A percentile compares a stretch with the other conserved stretches of the same genome.
Evolutionary conservation across 1,284 basidiomycete species (phyloP).

Genomic region (Pseudozyma tsukubaensis): DNA sequence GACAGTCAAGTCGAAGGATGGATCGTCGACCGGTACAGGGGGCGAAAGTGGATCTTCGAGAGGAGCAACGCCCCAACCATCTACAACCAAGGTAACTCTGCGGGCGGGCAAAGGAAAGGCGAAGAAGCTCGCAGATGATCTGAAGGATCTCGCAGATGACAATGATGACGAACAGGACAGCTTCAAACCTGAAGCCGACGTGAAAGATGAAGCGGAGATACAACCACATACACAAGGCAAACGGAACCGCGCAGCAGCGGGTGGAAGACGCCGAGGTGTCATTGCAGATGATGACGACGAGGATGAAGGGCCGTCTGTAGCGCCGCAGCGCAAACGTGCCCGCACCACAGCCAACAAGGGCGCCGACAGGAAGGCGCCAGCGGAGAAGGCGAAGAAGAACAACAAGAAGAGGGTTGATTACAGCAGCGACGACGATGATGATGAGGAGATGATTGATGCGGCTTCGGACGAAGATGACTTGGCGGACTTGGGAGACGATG

Average conservation of each 20-base stretch:
- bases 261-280: conserved; percentile 11
- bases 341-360: too few species aligned
- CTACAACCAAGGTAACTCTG: conserved; percentile 19
- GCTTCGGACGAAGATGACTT: conserved; percentile 34
- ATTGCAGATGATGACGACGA: conserved; percentile 33
- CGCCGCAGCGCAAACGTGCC: conserved; percentile 29
- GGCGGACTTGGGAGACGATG: conserved; percentile 16
- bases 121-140: conserved; percentile 24
- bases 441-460: conserved; percentile 34
- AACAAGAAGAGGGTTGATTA: conserved; percentile 17
- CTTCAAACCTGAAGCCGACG: background rate
- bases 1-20: conserved; percentile 8
- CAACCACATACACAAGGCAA: conserved; percentile 15
- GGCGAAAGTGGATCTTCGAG: conserved; percentile 24
- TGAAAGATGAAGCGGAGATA: background rate
- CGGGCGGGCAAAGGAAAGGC: background rate
- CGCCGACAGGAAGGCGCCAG: background rate
- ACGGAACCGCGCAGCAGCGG: conserved; percentile 12
- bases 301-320: conserved; percentile 1
- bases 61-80: conserved; percentile 16
- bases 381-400: conserved; percentile 2
- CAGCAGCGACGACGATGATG: conserved; percentile 28
- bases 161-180: conserved; percentile 5
- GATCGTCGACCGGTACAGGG: background rate
- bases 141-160: conserved; percentile 26